Evolutionary conservation across 2,329 filamentous ascomycete genomes (phyloP).

Genomic region (Beauveria medogensis): DNA sequence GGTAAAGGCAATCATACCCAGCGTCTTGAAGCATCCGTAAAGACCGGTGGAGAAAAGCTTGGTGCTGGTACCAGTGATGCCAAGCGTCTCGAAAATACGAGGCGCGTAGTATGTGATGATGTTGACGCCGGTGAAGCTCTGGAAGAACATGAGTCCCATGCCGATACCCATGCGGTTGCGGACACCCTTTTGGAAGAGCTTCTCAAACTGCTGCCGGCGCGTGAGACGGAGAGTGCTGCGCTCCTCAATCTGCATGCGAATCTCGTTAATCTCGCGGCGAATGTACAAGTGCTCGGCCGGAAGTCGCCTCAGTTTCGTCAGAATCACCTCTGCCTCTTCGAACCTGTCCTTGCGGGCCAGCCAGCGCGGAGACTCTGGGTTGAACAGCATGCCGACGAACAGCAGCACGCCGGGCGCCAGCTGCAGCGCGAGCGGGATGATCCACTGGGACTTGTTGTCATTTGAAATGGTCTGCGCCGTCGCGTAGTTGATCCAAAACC

Average conservation of each 20-base stretch:
- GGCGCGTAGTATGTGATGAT: conserved; percentile 52
- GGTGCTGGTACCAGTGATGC: conserved; percentile 23
- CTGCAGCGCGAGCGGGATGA: conserved; percentile 47
- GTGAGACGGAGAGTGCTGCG: conserved; percentile 22
- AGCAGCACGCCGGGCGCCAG: conserved; percentile 45
- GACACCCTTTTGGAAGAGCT: conserved; percentile 19
- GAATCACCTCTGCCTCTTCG: conserved; percentile 24
- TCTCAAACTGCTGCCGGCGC: conserved; percentile 14
- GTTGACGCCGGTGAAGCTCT: conserved; percentile 38
- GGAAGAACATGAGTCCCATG: conserved; percentile 37
- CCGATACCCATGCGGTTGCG: conserved; percentile 36
- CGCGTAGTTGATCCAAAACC: conserved; percentile 25
- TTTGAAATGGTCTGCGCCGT: conserved; percentile 22
- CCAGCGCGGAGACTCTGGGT: conserved; percentile 50
- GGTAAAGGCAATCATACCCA: conserved; percentile 29
- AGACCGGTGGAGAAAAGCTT: conserved; percentile 32
- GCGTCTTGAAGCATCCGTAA: conserved; percentile 30
- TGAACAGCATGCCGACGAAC: conserved; percentile 42
- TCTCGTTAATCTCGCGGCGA: conserved; percentile 38
- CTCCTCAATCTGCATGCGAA: conserved; percentile 49
- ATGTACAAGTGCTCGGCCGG: conserved; percentile 24
- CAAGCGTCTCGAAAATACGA: conserved; percentile 30
- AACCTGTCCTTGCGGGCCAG: conserved; percentile 47
- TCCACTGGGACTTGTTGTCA: conserved; percentile 27
- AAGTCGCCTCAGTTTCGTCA: neutral